A percentile compares a stretch with the other conserved stretches of the same genome.
Evolutionary conservation across 2,329 filamentous ascomycete species (phyloP).

Genomic region (Paecilomyces fulvus): DNA sequence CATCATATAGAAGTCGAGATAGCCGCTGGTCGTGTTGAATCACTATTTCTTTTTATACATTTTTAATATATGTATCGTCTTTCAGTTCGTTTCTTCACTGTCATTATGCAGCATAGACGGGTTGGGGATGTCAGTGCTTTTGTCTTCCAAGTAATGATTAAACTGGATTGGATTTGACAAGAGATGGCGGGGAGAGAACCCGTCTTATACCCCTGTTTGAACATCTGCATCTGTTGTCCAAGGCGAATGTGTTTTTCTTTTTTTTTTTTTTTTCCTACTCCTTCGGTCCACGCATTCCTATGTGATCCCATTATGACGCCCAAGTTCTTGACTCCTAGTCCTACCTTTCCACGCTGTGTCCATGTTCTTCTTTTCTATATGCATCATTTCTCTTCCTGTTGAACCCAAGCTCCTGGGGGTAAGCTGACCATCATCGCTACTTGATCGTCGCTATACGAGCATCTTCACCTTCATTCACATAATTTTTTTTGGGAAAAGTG

Average conservation of each 20-base stretch:
- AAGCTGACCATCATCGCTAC: neutral
- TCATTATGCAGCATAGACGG: conserved; percentile 19
- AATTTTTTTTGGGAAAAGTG: neutral
- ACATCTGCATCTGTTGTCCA: conserved; percentile 11
- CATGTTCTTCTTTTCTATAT: neutral
- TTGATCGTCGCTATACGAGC: neutral
- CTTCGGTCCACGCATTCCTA: neutral
- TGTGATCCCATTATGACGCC: neutral
- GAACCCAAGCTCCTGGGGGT: neutral
- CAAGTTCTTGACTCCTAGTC: neutral
- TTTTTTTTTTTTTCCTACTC: neutral
- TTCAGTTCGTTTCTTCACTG: conserved; percentile 6
- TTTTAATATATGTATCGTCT: conserved; percentile 8
- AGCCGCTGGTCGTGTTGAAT: conserved; percentile 8
- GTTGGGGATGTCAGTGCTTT: conserved; percentile 15
- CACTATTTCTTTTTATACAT: conserved; percentile 3
- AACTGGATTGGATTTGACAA: conserved; percentile 13
- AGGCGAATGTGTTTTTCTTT: conserved; percentile 1
- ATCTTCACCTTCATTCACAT: neutral
- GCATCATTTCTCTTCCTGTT: neutral
- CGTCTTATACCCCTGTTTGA: conserved; percentile 20
- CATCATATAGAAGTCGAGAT: conserved; percentile 24
- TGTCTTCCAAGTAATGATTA: conserved; percentile 15
- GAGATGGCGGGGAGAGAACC: conserved; percentile 11
- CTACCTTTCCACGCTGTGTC: neutral